Conservation (phyloP, 257 asterid genomes). For the Capsicum baccatum region DNA sequence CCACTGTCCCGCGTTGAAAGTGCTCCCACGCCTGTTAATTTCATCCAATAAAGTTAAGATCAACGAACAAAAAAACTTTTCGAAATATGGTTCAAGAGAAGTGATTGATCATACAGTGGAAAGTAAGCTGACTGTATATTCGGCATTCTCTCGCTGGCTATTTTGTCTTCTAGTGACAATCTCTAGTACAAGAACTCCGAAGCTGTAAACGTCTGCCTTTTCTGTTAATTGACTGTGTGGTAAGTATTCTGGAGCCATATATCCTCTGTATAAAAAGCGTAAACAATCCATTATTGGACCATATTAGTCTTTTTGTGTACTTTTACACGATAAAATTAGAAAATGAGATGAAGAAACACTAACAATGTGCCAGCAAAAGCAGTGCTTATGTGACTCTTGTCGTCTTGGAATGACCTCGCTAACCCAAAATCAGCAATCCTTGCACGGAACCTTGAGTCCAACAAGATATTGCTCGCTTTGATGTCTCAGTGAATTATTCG, state of each 20-base stretch:
- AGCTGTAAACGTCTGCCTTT: constrained; percentile 51
- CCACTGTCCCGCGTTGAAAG: constrained; percentile 39
- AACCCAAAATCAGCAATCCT: constrained; percentile 57
- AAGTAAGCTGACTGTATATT: constrained; percentile 43
- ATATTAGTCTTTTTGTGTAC: neutral
- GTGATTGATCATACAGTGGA: constrained; percentile 33
- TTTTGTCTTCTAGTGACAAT: constrained; percentile 45
- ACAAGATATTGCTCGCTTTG: constrained; percentile 50
- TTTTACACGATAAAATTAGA: neutral
- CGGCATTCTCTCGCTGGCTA: constrained; percentile 37
- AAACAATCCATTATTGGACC: neutral
- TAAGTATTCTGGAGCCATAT: constrained; percentile 56
- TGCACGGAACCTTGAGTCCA: constrained; percentile 44
- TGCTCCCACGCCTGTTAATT: constrained; percentile 46
- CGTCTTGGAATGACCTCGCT: constrained; percentile 54
- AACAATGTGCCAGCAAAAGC: constrained; percentile 55
- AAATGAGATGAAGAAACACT: neutral
- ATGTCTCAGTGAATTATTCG: constrained; percentile 53
- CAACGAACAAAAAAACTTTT: neutral
- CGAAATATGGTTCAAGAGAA: neutral
- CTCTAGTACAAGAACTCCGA: constrained; percentile 47
- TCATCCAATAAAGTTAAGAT: neutral
- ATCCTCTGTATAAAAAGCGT: constrained; percentile 39
- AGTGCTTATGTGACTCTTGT: constrained; percentile 55
- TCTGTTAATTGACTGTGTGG: constrained; percentile 48